phyloP scores from a whole-genome alignment of 768 basidiomycete genomes.

The Russula compacta region DNA sequence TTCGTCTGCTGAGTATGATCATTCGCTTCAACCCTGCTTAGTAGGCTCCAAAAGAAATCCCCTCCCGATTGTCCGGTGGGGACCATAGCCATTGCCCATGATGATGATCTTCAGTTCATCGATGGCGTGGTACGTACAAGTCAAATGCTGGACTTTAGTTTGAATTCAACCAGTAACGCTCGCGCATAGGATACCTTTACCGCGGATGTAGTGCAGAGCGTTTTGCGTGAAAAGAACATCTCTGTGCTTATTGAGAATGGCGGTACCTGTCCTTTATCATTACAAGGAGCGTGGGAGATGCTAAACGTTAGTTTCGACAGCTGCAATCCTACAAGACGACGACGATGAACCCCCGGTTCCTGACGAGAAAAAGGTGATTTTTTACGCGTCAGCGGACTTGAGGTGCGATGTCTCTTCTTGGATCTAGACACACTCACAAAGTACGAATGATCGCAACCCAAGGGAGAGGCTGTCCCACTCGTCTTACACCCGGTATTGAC shows the following conservation, averaged over 20 bases:
- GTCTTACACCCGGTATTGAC: conserved; percentile 1
- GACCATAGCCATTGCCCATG: conserved; percentile 6
- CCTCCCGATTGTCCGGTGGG: neutral
- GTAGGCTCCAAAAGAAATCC: neutral
- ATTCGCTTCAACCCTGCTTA: neutral
- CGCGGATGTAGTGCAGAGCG: neutral
- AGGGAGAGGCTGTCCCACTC: conserved; percentile 1
- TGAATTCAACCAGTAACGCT: neutral
- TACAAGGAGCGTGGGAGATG: neutral
- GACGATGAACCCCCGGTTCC: neutral
- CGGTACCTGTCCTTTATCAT: neutral
- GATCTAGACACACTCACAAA: too few relatives aligned
- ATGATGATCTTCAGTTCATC: conserved; percentile 6
- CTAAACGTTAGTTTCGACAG: neutral
- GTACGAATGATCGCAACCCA: neutral
- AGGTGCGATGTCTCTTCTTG: neutral
- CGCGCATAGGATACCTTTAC: neutral
- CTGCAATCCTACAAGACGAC: neutral
- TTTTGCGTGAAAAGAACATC: neutral
- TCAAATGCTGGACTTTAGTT: neutral
- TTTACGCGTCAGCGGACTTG: neutral
- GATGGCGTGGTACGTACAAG: neutral
- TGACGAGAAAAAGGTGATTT: neutral
- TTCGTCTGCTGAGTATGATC: neutral
- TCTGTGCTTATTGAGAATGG: conserved; percentile 1